These are phyloP conservation scores for Prunus armeniaca DNA, from an alignment of 306 rosid genomes.

Conservation along the genomic window DNA sequence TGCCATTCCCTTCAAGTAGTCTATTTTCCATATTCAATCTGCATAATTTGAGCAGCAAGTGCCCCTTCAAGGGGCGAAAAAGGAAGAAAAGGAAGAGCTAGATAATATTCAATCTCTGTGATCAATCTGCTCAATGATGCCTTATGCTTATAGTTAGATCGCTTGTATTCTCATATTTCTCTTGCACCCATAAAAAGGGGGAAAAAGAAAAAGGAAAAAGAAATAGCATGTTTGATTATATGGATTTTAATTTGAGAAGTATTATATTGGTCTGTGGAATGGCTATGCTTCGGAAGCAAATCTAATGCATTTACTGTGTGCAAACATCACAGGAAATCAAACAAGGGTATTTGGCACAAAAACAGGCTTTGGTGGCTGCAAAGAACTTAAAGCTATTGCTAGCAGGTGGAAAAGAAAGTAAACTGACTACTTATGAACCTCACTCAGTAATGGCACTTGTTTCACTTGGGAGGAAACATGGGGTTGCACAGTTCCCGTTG, in stretches of 20 bases:
- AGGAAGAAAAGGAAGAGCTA: background rate
- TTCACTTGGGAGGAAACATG: conserved; percentile 74
- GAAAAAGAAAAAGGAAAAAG: background rate
- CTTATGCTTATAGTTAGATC: background rate
- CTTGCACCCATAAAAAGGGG: background rate
- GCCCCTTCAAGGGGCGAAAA: background rate
- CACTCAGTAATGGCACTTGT: conserved; percentile 47
- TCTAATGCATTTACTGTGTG: conserved; percentile 18
- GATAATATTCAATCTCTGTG: background rate
- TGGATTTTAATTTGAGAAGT: background rate
- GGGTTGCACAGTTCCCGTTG: conserved; percentile 61
- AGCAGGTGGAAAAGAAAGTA: conserved; percentile 43
- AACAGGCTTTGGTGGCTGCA: conserved; percentile 60
- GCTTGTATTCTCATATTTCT: background rate
- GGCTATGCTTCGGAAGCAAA: background rate
- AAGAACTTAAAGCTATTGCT: conserved; percentile 59
- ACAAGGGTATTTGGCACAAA: conserved; percentile 72
- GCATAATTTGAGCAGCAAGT: background rate
- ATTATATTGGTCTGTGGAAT: background rate
- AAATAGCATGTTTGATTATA: background rate
- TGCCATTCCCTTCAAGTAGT: background rate
- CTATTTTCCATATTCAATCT: background rate
- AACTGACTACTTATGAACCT: conserved; percentile 44
- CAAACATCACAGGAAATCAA: conserved; percentile 57
- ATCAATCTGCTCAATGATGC: background rate